Conservation (phyloP, 306 rosid species). For the Crotalaria pallida region DNA sequence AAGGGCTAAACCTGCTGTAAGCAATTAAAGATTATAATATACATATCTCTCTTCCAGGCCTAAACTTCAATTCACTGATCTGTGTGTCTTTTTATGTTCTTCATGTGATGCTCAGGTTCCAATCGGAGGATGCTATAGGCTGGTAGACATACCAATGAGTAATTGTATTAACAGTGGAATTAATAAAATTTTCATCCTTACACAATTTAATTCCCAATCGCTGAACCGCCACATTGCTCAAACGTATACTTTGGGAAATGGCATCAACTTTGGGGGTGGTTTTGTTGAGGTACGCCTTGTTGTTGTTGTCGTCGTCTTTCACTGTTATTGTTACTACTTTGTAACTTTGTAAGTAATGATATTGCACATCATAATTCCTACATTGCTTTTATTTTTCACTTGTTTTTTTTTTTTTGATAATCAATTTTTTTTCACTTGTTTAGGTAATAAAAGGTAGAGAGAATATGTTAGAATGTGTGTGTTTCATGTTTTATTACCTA, state of each 20-base stretch:
- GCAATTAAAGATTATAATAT: slow-evolving; percentile 8
- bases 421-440: no score
- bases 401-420: no score
- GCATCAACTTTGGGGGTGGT: slow-evolving; percentile 37
- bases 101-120: slow-evolving; percentile 40
- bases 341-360: neutral
- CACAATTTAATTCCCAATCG: slow-evolving; percentile 51
- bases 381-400: neutral
- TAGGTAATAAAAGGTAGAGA: neutral
- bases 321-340: neutral
- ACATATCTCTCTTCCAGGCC: neutral
- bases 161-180: slow-evolving; percentile 55
- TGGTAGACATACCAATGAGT: slow-evolving; percentile 52
- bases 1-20: slow-evolving; percentile 57
- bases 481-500: no score
- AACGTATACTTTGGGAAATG: slow-evolving; percentile 36
- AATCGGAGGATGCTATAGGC: slow-evolving; percentile 51
- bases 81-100: neutral
- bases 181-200: slow-evolving; percentile 44
- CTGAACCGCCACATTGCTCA: slow-evolving; percentile 47
- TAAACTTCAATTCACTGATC: slow-evolving; percentile 12
- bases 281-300: slow-evolving; percentile 38
- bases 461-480: neutral
- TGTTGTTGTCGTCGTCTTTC: neutral
- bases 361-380: neutral